These are phyloP conservation scores for Tolypocladium album DNA, from an alignment of 2,329 filamentous ascomycete genomes.

Conservation along the genomic window DNA sequence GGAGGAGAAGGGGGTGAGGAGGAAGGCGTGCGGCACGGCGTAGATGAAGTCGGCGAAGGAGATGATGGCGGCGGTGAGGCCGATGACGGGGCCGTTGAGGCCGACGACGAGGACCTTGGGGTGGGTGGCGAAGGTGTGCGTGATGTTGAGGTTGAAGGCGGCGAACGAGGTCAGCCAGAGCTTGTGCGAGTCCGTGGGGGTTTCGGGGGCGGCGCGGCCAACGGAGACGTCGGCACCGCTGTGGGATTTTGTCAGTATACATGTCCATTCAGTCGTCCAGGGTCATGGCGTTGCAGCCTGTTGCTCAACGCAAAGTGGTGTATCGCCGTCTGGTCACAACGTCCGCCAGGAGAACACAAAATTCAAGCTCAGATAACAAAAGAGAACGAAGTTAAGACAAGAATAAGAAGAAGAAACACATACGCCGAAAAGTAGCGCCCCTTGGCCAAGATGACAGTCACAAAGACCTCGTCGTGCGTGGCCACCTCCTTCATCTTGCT, in stretches of 20 bases:
- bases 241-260: neutral
- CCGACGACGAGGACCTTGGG: constrained; percentile 87
- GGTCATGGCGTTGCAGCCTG: neutral
- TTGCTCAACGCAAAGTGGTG: neutral
- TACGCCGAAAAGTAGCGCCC: constrained; percentile 87
- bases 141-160: constrained; percentile 79
- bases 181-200: constrained; percentile 26
- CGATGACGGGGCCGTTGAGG: constrained; percentile 85
- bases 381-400: too few species aligned
- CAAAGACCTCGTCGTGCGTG: constrained; percentile 64
- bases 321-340: neutral
- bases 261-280: neutral
- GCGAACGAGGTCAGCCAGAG: constrained; percentile 64
- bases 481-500: constrained; percentile 68
- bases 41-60: constrained; percentile 91
- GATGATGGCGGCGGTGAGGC: constrained; percentile 74
- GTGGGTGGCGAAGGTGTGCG: constrained; percentile 83
- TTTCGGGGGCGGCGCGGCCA: constrained; percentile 28
- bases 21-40: constrained; percentile 66
- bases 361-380: too few species aligned
- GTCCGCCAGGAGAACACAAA: neutral
- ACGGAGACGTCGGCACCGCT: constrained; percentile 73
- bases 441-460: constrained; percentile 76
- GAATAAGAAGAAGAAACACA: constrained; percentile 13
- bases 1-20: constrained; percentile 85